Evolutionary conservation across 495 filamentous ascomycete species (phyloP), one percentile per base, ranked within the genome.

Genomic region (Glarea lozoyensis): DNA sequence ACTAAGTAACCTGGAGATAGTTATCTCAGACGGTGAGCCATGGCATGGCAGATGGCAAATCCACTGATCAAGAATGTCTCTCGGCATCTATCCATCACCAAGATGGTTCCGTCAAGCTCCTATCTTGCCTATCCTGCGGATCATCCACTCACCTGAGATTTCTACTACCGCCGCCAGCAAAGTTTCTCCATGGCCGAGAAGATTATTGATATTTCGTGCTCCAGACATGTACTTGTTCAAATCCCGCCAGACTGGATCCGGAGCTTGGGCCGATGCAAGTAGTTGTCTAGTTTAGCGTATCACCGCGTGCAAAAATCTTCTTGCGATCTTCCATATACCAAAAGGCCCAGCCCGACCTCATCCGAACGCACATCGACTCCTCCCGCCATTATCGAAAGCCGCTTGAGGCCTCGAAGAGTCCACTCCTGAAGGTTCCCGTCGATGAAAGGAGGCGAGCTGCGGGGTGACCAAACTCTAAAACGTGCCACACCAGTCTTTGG

Each of bases 171-270:
- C 32, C 20, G 20, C 17, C 11, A 4, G 10, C 31, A 31, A 44
- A 12, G 17, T 23, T 5, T 22, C 32, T 12, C 10, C 17, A 37
- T 18, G 15, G 7, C 35, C 10, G 32, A 12, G 43, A 36, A 40
- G 34, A 40, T 34, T 13, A 27, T n/a, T 18, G 17, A 17, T 32
- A 13, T 30, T 21, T n/a, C 15, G n/a, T 12, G 3, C 15, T 3
- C 10, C n/a, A 30, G 36, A 36, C 29, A 46, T 40, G 36, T 35
- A 40, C 27, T 36, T 40, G 44, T 40, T 46, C 17, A 30, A 41
- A 17, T 42, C 45, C 45, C 45, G 27, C 39, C 45, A 48, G 19
- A 21, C 49, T 48, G 36, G 44, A 48, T 48, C 11, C 27, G 40
- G 43, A n/a, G 29, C 35, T 17, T 43, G 0, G 16, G 30, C 49